These are phyloP conservation scores for Fusarium udum DNA, from an alignment of 2,329 filamentous ascomycete genomes.

Conservation along the genomic window DNA sequence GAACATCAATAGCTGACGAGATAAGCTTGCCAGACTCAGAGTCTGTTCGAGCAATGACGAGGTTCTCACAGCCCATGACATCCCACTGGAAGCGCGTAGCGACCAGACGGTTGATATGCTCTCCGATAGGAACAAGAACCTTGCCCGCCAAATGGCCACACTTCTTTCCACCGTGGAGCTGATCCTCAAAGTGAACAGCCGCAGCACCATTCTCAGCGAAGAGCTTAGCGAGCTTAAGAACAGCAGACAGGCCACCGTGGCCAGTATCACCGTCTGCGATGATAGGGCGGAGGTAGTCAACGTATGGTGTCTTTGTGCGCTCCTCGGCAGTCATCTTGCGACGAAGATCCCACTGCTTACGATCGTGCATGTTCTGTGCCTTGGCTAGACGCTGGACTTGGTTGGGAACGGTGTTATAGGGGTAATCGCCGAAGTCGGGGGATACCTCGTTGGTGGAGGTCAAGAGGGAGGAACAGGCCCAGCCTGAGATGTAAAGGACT, in stretches of 20 bases:
- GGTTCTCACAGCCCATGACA: constrained; percentile 94
- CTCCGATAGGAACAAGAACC: constrained; percentile 90
- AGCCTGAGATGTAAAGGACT: constrained; percentile 94
- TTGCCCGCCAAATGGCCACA: constrained; percentile 97
- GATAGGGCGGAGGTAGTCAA: constrained; percentile 94
- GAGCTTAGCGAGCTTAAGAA: constrained; percentile 94
- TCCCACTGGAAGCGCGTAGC: constrained; percentile 98
- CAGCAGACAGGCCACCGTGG: constrained; percentile 90
- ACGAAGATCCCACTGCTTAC: constrained; percentile 90
- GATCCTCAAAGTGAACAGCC: constrained; percentile 97
- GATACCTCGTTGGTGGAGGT: constrained; percentile 97
- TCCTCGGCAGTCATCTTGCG: constrained; percentile 80
- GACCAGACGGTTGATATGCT: constrained; percentile 95
- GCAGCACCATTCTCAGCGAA: constrained; percentile 98
- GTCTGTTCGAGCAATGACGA: constrained; percentile 94
- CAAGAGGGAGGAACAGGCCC: constrained; percentile 94
- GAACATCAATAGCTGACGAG: constrained; percentile 89
- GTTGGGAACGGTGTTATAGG: constrained; percentile 98
- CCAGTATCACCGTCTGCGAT: constrained; percentile 96
- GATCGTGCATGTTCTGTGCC: constrained; percentile 95
- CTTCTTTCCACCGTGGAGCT: constrained; percentile 97
- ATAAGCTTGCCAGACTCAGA: constrained; percentile 92
- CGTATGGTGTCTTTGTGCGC: constrained; percentile 79
- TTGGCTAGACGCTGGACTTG: constrained; percentile 97
- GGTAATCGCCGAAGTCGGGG: constrained; percentile 97